These are phyloP conservation scores for Clavispora phyllophila DNA, from an alignment of 805 yeast genomes.

Conservation along the genomic window DNA sequence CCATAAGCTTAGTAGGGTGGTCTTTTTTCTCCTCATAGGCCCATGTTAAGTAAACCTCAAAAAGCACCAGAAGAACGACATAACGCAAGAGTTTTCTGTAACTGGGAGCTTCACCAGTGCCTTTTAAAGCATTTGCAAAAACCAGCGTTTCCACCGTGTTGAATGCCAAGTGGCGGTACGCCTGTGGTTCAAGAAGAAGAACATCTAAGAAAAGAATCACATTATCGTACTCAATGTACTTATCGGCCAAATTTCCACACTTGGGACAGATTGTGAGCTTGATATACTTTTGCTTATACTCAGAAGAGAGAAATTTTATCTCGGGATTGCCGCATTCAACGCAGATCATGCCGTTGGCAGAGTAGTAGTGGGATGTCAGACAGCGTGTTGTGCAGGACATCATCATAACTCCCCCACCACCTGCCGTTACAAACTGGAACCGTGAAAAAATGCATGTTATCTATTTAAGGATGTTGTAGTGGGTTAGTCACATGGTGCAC, in stretches of 20 bases:
- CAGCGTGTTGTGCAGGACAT: neutral
- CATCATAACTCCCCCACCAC: neutral
- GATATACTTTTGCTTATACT: slow-evolving; percentile 73
- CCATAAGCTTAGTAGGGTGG: slow-evolving; percentile 22
- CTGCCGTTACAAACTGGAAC: too few species aligned
- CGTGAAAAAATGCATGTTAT: neutral
- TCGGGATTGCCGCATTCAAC: slow-evolving; percentile 71
- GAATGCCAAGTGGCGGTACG: slow-evolving; percentile 80
- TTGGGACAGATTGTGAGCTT: slow-evolving; percentile 68
- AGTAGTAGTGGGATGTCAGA: neutral
- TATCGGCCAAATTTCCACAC: slow-evolving; percentile 78
- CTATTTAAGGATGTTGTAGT: too few species aligned
- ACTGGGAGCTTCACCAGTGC: slow-evolving; percentile 7
- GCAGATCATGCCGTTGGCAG: slow-evolving; percentile 62
- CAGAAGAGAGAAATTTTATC: slow-evolving; percentile 60
- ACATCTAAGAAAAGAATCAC: slow-evolving; percentile 82
- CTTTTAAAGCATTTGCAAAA: slow-evolving; percentile 4
- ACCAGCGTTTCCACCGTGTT: slow-evolving; percentile 45
- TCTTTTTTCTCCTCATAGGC: slow-evolving; percentile 72
- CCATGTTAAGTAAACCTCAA: slow-evolving; percentile 91
- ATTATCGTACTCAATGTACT: slow-evolving; percentile 85
- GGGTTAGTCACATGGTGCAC: too few species aligned
- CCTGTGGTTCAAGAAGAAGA: slow-evolving; percentile 79
- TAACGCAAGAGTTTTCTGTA: slow-evolving; percentile 36
- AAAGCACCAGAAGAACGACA: slow-evolving; percentile 59